phyloP scores from a whole-genome alignment of 2,329 filamentous ascomycete genomes.

The Nemania sp. region DNA sequence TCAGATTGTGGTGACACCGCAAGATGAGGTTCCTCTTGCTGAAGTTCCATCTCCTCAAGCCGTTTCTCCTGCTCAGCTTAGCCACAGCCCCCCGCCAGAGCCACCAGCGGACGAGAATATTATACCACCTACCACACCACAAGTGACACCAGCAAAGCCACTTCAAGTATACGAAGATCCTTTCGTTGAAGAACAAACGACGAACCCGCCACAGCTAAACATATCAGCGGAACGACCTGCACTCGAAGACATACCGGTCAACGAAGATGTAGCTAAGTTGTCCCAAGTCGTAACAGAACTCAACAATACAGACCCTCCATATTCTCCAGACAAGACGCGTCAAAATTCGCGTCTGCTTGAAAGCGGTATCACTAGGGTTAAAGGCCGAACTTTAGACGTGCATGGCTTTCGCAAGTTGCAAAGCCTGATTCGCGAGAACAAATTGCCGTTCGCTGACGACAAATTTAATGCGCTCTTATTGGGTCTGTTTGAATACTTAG shows the following conservation, averaged over 20 bases:
- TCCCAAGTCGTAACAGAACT: conserved; percentile 28
- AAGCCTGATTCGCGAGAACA: conserved; percentile 69
- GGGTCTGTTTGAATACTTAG: conserved; percentile 72
- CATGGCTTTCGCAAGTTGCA: conserved; percentile 81
- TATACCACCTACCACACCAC: conserved; percentile 23
- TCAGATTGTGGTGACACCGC: conserved; percentile 38
- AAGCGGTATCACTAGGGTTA: conserved; percentile 75
- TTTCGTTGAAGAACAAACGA: conserved; percentile 52
- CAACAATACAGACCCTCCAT: conserved; percentile 29
- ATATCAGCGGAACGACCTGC: conserved; percentile 47
- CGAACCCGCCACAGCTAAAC: conserved; percentile 50
- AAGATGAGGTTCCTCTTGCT: too few relatives aligned
- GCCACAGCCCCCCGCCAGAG: conserved; percentile 39
- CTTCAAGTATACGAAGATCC: conserved; percentile 67
- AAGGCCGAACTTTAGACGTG: conserved; percentile 72
- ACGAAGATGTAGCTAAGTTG: conserved; percentile 53
- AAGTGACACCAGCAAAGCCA: conserved; percentile 41
- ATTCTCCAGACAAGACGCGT: conserved; percentile 55
- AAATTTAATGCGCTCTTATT: conserved; percentile 69
- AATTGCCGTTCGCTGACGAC: conserved; percentile 65
- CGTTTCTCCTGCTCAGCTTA: conserved; percentile 40
- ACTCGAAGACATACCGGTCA: conserved; percentile 62
- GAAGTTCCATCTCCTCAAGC: conserved; percentile 30
- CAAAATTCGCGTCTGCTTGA: conserved; percentile 67
- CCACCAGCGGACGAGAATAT: conserved; percentile 20